A percentile compares a stretch with the other conserved stretches of the same genome.
These are phyloP conservation scores for Phtheirospermum japonicum DNA, from an alignment of 257 asterid genomes.

Conservation along the genomic window DNA sequence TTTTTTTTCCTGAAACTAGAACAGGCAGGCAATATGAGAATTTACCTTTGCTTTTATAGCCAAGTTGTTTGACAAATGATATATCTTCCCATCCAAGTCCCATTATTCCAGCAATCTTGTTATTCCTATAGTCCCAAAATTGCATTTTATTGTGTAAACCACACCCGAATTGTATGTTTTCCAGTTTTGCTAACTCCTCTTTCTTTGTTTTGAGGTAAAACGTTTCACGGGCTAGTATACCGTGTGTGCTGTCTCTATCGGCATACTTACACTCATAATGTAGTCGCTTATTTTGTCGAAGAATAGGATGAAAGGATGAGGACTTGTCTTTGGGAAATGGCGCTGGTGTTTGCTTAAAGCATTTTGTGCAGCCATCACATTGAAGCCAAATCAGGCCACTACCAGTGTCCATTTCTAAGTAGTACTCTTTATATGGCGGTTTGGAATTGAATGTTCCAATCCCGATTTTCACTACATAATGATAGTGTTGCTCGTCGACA, in stretches of 20 bases:
- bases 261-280: background rate
- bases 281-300: too few species aligned
- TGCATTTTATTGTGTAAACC: slow-evolving; percentile 22
- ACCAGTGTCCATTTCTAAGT: too few species aligned
- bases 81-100: too few species aligned
- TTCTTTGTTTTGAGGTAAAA: slow-evolving; percentile 16
- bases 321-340: slow-evolving; percentile 31
- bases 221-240: slow-evolving; percentile 26
- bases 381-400: too few species aligned
- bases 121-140: background rate
- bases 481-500: too few species aligned
- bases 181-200: slow-evolving; percentile 14
- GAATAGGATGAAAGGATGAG: slow-evolving; percentile 24
- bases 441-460: too few species aligned
- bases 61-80: too few species aligned
- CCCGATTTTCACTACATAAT: too few species aligned
- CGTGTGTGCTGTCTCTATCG: slow-evolving; percentile 24
- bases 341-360: slow-evolving; percentile 26
- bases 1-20: background rate
- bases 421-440: too few species aligned
- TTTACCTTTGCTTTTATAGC: too few species aligned
- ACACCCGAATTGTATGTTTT: slow-evolving; percentile 25
- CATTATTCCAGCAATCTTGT: too few species aligned
- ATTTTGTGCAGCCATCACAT: slow-evolving; percentile 28
- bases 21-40: slow-evolving; percentile 32